Base-by-base conservation (phyloP, 2,329 filamentous ascomycete genomes). In the Trichoderma atroviride region DNA sequence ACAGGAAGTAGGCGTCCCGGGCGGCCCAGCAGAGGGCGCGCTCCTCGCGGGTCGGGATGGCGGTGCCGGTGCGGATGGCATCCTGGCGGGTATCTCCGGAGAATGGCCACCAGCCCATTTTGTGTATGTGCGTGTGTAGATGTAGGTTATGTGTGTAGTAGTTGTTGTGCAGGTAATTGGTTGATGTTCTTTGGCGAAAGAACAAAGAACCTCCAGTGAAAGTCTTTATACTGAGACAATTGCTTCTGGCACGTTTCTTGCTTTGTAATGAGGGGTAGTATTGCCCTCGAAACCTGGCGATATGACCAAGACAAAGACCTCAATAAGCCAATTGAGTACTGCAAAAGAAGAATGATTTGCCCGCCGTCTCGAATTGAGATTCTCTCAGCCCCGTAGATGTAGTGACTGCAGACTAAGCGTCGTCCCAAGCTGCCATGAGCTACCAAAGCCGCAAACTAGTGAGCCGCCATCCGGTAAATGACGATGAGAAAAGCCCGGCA, bases 21-120 rank as follows among this genome's bases (percentile, higher is more conserved):
- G 92, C 90, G 76, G 93, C 91, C 92, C 95, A 99, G 88, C 96
- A 99, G 77, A 87, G 85, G 75, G 89, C 85, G 76, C 96, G 91
- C 79, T 94, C 92, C 72, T 86, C 88, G 73, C 95, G 91, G 77
- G 93, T 92, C n/a, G 96, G 96, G 5, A 94, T 93, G 75, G 94
- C 84, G 72, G 82, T 80, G 74, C 87, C 87, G 71, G 80, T 79
- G 78, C 86, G 86, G 74, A 88, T 83, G 73, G 85, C 85, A 71
- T 85, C 81, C 74, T 82, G 84, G 79, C 84, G 84, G 72, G 83
- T 79, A 66, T 80, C 73, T 57, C 16, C 37, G 71, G 81, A 81
- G 78, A 87, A 84, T 70, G 87, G 74, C 77, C 79, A 79, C 74
- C 75, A 76, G 74, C 83, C 85, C 86, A 88, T 86, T 43, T 3